Conservation (phyloP, 306 rosid species). For the Cotoneaster glaucophyllus region DNA sequence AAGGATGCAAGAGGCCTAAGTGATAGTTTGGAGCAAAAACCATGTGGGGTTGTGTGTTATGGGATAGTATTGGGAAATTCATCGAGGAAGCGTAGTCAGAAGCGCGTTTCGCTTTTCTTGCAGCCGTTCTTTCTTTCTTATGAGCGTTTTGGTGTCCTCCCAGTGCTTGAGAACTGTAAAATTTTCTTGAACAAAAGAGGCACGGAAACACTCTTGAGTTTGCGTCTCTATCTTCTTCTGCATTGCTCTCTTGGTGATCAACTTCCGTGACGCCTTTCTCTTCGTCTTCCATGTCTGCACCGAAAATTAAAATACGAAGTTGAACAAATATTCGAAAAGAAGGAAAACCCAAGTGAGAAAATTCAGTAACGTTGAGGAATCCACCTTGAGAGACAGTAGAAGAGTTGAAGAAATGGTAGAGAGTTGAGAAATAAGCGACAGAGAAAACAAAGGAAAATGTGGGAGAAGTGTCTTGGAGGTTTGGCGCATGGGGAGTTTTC, state of each 20-base stretch:
- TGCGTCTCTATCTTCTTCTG: slow-evolving; percentile 15
- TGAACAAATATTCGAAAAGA: not conserved
- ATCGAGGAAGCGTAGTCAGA: slow-evolving; percentile 19
- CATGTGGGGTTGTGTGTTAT: slow-evolving; percentile 19
- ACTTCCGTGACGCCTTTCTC: slow-evolving; percentile 15
- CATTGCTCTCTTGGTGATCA: slow-evolving; percentile 19
- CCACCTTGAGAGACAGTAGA: slow-evolving; percentile 18
- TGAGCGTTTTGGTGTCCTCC: slow-evolving; percentile 96
- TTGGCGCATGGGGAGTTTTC: slow-evolving; percentile 18
- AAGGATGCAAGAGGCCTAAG: slow-evolving; percentile 34
- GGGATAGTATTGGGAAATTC: slow-evolving; percentile 10
- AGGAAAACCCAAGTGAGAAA: not conserved
- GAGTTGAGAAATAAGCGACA: not conserved
- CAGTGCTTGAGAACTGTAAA: slow-evolving; percentile 74
- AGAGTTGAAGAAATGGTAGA: slow-evolving; percentile 1
- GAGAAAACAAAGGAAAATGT: not conserved
- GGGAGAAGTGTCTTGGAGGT: not conserved
- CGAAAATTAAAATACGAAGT: not conserved
- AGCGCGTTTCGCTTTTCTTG: slow-evolving; percentile 51
- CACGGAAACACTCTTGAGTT: slow-evolving; percentile 61
- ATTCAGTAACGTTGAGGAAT: not conserved
- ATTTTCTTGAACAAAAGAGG: slow-evolving; percentile 67
- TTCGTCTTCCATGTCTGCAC: slow-evolving; percentile 40
- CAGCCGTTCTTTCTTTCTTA: slow-evolving; percentile 76
- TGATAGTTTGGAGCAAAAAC: slow-evolving; percentile 41